These are phyloP conservation scores for Fomes fomentarius DNA, from an alignment of 1,284 basidiomycete species.

Conservation along the genomic window DNA sequence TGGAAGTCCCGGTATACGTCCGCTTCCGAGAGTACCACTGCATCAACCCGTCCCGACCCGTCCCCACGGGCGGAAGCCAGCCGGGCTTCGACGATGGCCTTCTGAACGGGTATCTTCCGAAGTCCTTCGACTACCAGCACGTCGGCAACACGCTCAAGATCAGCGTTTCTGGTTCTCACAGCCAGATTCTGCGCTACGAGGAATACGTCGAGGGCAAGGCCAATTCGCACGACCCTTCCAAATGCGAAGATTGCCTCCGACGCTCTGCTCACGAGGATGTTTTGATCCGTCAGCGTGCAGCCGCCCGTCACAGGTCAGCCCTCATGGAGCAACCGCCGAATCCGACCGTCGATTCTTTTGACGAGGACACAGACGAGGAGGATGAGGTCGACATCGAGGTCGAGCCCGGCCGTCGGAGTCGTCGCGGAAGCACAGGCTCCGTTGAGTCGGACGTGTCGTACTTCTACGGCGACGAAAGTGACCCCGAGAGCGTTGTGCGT, in stretches of 20 bases:
- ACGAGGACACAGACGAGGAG: conserved; percentile 19
- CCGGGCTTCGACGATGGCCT: conserved; percentile 48
- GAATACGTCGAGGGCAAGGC: conserved; percentile 38
- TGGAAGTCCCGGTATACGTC: conserved; percentile 50
- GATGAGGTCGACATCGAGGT: conserved; percentile 22
- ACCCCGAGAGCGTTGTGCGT: conserved; percentile 4
- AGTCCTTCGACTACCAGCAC: conserved; percentile 29
- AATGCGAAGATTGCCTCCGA: conserved; percentile 37
- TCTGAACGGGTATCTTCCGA: conserved; percentile 58
- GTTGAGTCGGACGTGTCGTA: conserved; percentile 15
- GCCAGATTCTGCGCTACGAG: conserved; percentile 34
- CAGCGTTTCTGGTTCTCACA: conserved; percentile 8
- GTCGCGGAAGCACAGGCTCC: conserved; percentile 15
- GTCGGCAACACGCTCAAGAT: conserved; percentile 22
- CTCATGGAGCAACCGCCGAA: not conserved
- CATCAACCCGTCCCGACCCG: conserved; percentile 42
- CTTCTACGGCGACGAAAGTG: conserved; percentile 15
- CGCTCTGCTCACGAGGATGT: conserved; percentile 30
- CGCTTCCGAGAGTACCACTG: conserved; percentile 59
- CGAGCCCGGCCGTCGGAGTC: not conserved
- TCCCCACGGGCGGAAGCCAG: conserved; percentile 28
- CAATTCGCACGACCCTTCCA: conserved; percentile 46
- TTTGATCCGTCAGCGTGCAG: conserved; percentile 18
- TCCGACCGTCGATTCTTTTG: not conserved
- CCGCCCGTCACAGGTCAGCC: not conserved